Conservation (phyloP, 345 rosid species). For the Xanthoceras sorbifolium region DNA sequence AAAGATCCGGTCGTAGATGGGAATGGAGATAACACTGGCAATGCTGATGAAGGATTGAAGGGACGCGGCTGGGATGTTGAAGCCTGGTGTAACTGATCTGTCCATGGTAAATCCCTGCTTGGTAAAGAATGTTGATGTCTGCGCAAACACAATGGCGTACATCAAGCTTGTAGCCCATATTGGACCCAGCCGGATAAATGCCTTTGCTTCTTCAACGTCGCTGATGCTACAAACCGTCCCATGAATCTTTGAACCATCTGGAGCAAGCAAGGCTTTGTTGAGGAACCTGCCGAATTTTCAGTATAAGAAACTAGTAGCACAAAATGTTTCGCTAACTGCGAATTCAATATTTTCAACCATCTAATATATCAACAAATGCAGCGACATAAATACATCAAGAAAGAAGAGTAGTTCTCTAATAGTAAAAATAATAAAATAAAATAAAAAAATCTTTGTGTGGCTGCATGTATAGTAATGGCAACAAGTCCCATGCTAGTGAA, state of each 20-base stretch:
- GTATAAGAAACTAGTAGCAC: neutral
- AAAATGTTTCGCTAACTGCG: too few species aligned
- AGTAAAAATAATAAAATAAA: too few species aligned
- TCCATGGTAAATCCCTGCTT: conserved; percentile 71
- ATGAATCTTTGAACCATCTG: conserved; percentile 36
- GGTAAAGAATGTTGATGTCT: conserved; percentile 56
- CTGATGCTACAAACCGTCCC: conserved; percentile 32
- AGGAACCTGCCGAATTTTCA: conserved; percentile 38
- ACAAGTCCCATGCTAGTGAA: neutral
- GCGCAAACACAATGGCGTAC: conserved; percentile 54
- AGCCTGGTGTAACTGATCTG: conserved; percentile 40
- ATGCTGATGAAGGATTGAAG: conserved; percentile 51
- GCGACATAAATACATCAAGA: too few species aligned
- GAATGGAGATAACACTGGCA: conserved; percentile 42
- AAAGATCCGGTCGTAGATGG: conserved; percentile 49
- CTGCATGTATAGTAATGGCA: neutral
- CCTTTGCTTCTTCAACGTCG: conserved; percentile 65
- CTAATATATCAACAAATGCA: too few species aligned
- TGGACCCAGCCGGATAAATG: conserved; percentile 53
- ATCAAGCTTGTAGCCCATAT: conserved; percentile 58
- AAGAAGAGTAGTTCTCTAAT: too few species aligned
- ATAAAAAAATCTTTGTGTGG: neutral
- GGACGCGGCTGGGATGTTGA: conserved; percentile 49
- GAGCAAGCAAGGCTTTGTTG: conserved; percentile 48
- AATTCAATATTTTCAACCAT: neutral